phyloP scores from a whole-genome alignment of 495 filamentous ascomycete species.

The Patellaria atrata region DNA sequence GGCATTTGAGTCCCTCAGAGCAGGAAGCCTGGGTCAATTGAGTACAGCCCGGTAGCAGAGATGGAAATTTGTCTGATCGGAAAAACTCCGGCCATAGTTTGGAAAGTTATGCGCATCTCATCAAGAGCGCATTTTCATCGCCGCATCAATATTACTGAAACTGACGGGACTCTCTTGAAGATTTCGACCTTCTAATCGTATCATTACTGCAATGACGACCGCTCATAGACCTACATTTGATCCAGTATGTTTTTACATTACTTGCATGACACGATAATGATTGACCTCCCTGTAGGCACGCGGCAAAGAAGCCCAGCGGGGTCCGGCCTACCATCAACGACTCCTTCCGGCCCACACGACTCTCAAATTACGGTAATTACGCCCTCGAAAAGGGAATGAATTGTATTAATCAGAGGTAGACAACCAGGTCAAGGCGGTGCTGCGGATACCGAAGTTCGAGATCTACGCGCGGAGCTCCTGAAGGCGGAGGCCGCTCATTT shows the following conservation, averaged over 20 bases:
- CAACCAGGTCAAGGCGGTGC: constrained; percentile 83
- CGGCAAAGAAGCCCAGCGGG: constrained; percentile 88
- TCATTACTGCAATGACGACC: constrained; percentile 25
- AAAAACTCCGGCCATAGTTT: no score
- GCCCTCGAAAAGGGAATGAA: background rate
- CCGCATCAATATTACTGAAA: no score
- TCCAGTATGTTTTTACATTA: constrained; percentile 41
- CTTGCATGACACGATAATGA: constrained; percentile 19
- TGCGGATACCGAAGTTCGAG: constrained; percentile 55
- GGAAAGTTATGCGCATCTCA: no score
- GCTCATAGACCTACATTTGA: constrained; percentile 86
- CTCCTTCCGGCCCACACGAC: constrained; percentile 84
- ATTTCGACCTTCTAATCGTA: background rate
- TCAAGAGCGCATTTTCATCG: no score
- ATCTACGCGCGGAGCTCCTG: constrained; percentile 82
- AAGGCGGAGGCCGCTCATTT: constrained; percentile 77
- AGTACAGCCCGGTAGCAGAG: no score
- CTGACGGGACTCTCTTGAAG: no score
- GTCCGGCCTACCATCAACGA: constrained; percentile 91
- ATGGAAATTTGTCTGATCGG: no score
- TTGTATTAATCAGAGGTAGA: constrained; percentile 23
- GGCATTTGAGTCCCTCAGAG: no score
- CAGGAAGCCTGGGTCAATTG: no score
- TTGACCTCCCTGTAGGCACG: constrained; percentile 52
- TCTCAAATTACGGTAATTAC: constrained; percentile 63